These are phyloP conservation scores for Tardiomyces depauwii DNA, from an alignment of 1,139 yeast genomes.

Conservation along the genomic window DNA sequence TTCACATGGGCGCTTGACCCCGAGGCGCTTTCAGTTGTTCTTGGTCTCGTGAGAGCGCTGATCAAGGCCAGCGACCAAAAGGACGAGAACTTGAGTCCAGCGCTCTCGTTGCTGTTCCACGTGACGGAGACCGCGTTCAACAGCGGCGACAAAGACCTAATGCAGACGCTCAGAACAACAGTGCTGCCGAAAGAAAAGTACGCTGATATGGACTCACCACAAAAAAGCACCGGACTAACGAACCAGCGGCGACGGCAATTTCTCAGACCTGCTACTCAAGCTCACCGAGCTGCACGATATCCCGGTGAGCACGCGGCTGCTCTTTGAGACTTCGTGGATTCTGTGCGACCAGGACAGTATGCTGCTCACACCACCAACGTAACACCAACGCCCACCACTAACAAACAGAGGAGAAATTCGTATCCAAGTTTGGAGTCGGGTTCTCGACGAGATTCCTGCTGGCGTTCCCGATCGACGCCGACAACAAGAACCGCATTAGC, in stretches of 20 bases:
- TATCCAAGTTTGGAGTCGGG: background rate
- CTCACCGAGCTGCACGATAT: background rate
- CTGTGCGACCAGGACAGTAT: background rate
- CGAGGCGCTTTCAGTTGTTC: background rate
- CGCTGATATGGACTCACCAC: background rate
- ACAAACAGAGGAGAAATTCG: background rate
- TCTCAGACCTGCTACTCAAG: background rate
- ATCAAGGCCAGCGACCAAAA: background rate
- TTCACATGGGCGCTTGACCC: background rate
- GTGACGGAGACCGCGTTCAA: background rate
- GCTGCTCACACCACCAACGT: background rate
- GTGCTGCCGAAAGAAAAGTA: background rate
- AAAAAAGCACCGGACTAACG: background rate
- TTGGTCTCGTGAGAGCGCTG: background rate
- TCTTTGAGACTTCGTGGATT: background rate
- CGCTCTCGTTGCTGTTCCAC: background rate
- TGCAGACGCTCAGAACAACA: background rate
- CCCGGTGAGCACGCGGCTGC: background rate
- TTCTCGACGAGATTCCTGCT: background rate
- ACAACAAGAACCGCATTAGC: background rate
- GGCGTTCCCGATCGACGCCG: background rate
- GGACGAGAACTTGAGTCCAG: background rate
- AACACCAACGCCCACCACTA: background rate
- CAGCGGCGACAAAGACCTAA: background rate
- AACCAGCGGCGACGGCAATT: background rate